Base-by-base conservation (phyloP, 2,329 filamentous ascomycete species). In the Stemphylium vesicarium region DNA sequence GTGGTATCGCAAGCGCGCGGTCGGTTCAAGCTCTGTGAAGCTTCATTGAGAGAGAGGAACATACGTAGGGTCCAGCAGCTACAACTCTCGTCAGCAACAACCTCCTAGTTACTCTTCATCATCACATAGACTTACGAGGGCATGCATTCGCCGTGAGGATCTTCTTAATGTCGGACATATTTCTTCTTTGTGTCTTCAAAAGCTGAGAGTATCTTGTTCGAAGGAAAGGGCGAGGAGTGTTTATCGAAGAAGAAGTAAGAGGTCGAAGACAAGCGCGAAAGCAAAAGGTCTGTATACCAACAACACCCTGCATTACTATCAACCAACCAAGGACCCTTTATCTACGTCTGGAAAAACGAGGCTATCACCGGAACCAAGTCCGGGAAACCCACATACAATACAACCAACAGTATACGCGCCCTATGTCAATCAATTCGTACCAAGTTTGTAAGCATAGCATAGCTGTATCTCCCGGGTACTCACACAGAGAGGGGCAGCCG, bases 21-120 rank as follows among this genome's bases (percentile, higher is more conserved):
- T 5, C 15, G 36, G 32, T 15, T 16, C 10, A 22, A 26, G 39
- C 9, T 10, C 10, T 16, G 13, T 4, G 11, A 12, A 22, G 26
- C 12, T 36, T 12, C 10, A 18, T 12, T 13, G 12, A 37, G 15
- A 31, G n/a, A 4, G n/a, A 16, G 4, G 13, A 3, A 77, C 77
- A 52, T 76, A 79, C 77, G 57, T 79, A 79, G 52, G 76, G 75
- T 32, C 75, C 76, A 45, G 75, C 75, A 69, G 76, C 77, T 79
- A 53, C n/a, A 29, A 9, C 8, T 3, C n/a, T 7, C 15, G 15
- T 56, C 38, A 56, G 53, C 41, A 54, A 6, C 6, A n/a, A n/a
- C n/a, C n/a, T n/a, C n/a, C n/a, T n/a, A n/a, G n/a, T n/a, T n/a
- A n/a, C n/a, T n/a, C n/a, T n/a, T n/a, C n/a, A n/a, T n/a, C n/a